Evolutionary conservation across 164 flowering plant species (phyloP).

Genomic region (Hamamelis virginiana): DNA sequence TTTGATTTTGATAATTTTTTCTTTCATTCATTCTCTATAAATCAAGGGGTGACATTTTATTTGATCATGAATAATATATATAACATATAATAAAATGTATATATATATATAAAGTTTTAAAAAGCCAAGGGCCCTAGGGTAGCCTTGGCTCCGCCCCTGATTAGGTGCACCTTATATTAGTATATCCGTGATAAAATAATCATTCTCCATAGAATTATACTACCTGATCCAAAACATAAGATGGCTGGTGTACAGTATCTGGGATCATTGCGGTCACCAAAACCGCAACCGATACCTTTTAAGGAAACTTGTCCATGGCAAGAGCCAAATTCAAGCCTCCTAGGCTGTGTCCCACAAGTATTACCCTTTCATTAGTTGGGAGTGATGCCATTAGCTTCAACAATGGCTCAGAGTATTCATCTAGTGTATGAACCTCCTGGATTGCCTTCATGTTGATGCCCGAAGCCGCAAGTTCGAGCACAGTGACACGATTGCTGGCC

Average conservation of each 20-base stretch:
- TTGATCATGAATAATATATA: no score
- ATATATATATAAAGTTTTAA: no score
- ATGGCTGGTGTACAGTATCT: conserved; percentile 17
- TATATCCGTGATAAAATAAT: no score
- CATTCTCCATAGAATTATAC: no score
- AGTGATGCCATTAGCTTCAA: conserved; percentile 33
- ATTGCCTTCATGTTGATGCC: conserved; percentile 27
- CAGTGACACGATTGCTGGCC: conserved; percentile 43
- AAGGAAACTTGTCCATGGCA: conserved; percentile 33
- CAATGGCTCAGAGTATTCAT: conserved; percentile 42
- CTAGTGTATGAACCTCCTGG: conserved; percentile 13
- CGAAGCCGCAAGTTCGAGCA: conserved; percentile 40
- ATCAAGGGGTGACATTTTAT: no score
- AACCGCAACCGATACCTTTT: conserved; percentile 21
- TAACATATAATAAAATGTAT: no score
- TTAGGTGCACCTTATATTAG: no score
- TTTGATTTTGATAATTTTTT: no score
- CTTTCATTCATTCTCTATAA: no score
- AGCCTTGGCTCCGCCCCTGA: no score
- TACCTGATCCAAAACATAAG: conserved; percentile 31
- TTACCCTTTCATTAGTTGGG: conserved; percentile 28
- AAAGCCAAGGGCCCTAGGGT: no score
- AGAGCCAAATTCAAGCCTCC: conserved; percentile 28
- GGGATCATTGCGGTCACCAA: conserved; percentile 34
- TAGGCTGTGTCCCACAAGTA: conserved; percentile 39